Base-by-base conservation (phyloP, 139 green algal species). In the Chlorella sp. region DNA sequence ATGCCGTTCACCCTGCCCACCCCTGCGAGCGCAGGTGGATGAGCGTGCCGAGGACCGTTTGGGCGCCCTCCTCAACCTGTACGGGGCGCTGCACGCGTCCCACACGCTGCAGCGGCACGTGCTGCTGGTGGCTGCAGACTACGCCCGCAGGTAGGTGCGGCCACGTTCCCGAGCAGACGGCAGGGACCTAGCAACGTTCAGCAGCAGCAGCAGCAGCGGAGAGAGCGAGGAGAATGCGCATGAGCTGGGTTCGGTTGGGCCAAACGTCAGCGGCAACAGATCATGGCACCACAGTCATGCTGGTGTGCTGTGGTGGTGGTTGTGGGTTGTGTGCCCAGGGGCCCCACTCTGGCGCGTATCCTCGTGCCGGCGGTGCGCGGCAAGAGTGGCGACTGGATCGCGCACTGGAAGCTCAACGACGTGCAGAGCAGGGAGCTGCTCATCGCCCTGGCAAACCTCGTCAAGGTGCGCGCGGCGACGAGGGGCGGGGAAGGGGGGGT, bases 351-450 rank as follows among this genome's bases (percentile, higher is more conserved):
- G 29, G 74, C 74, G 3, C 29, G n/a, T 27, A 63, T 79, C 36
- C 29, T 79, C 27, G 66, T 62, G 24, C 62, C 65, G 5, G 65
- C 69, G 3, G 72, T 76, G 23, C 76, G 73, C 24, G 82, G 82
- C 71, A 82, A 84, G 64, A 80, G 71, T 24, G 50, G 79, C 5
- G 62, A 81, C 20, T 88, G 79, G 83, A 74, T 77, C 22, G 31
- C 49, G 0, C 26, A 71, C 32, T 88, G 79, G 83, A 35, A 60
- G 30, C 67, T 88, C 36, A 35, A 67, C 22, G 72, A 79, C 14
- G 33, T 51, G 22, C 76, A 81, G 60, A 71, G 77, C 1, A 62
- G 69, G 0, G 63, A 83, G 59, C 80, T 88, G 34, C 80, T 82
- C 67, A 60, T 86, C n/a, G 64, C 80, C 3, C 67, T 86, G n/a